phyloP scores from a whole-genome alignment of 768 basidiomycete species.

The Mycena polygramma region DNA sequence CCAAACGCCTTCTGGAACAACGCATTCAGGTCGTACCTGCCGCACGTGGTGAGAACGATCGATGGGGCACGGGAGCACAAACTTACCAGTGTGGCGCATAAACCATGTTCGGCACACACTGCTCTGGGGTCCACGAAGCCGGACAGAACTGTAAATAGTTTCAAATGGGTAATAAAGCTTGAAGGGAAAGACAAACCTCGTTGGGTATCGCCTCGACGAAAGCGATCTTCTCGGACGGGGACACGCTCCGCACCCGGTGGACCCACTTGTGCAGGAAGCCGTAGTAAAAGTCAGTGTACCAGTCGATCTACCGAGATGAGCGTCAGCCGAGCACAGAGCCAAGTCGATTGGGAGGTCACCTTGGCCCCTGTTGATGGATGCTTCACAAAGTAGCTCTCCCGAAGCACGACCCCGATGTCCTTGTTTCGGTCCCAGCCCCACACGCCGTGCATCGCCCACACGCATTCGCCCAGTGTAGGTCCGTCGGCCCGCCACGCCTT shows the following conservation, averaged over 20 bases:
- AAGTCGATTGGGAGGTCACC: conserved; percentile 48
- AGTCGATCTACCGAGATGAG: conserved; percentile 71
- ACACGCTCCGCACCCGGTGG: conserved; percentile 63
- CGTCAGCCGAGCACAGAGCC: background rate
- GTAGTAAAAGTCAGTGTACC: conserved; percentile 89
- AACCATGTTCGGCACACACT: conserved; percentile 72
- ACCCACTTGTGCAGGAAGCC: conserved; percentile 82
- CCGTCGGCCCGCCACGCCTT: conserved; percentile 83
- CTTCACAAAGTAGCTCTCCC: conserved; percentile 87
- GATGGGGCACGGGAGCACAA: conserved; percentile 12
- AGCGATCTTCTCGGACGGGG: conserved; percentile 67
- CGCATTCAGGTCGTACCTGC: conserved; percentile 92
- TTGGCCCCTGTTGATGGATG: conserved; percentile 74
- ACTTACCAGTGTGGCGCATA: conserved; percentile 81
- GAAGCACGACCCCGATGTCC: conserved; percentile 77
- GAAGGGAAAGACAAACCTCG: conserved; percentile 65
- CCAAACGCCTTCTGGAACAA: conserved; percentile 89
- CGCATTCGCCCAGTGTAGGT: conserved; percentile 77
- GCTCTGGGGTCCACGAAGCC: conserved; percentile 76
- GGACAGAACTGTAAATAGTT: conserved; percentile 77
- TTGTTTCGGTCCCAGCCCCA: conserved; percentile 88
- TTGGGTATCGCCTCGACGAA: conserved; percentile 94
- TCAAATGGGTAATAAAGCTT: conserved; percentile 13
- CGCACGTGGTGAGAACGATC: conserved; percentile 53
- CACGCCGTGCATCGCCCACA: conserved; percentile 94